These are phyloP conservation scores for Excoecaria agallocha DNA, from an alignment of 345 rosid species.

Conservation along the genomic window DNA sequence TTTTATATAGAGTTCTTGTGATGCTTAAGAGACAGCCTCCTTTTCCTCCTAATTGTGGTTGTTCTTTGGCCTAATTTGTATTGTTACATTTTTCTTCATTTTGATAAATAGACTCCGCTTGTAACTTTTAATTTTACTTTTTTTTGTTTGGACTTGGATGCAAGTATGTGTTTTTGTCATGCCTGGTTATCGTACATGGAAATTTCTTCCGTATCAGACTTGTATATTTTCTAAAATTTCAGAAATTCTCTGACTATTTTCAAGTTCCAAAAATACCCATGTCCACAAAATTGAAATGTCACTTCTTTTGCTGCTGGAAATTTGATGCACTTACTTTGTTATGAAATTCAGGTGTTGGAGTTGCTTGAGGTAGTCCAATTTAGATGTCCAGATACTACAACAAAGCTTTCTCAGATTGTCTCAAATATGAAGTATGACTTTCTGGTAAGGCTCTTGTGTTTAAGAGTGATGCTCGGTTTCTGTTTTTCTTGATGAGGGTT, in stretches of 20 bases:
- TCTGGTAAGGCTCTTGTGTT: constrained; percentile 51
- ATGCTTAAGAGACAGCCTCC: background rate
- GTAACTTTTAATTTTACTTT: background rate
- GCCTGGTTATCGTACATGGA: background rate
- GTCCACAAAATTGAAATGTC: background rate
- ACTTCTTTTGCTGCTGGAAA: background rate
- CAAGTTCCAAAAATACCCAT: too few species aligned
- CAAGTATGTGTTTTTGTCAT: background rate
- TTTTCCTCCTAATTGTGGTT: background rate
- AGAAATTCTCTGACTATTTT: background rate
- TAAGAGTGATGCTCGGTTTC: background rate
- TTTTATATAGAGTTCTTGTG: background rate
- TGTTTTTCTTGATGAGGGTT: background rate
- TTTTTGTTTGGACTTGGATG: background rate
- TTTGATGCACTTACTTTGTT: constrained; percentile 13
- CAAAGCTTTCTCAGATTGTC: constrained; percentile 65
- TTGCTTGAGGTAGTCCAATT: constrained; percentile 87
- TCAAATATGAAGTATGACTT: constrained; percentile 60
- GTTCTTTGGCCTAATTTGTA: background rate
- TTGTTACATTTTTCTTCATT: background rate
- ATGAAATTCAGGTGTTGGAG: constrained; percentile 61
- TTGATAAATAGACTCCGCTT: background rate
- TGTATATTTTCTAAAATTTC: background rate
- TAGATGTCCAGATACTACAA: constrained; percentile 69
- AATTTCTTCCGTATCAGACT: too few species aligned